Evolutionary conservation across 2,329 filamentous ascomycete species (phyloP).

Genomic region (Paecilomyces niveus): DNA sequence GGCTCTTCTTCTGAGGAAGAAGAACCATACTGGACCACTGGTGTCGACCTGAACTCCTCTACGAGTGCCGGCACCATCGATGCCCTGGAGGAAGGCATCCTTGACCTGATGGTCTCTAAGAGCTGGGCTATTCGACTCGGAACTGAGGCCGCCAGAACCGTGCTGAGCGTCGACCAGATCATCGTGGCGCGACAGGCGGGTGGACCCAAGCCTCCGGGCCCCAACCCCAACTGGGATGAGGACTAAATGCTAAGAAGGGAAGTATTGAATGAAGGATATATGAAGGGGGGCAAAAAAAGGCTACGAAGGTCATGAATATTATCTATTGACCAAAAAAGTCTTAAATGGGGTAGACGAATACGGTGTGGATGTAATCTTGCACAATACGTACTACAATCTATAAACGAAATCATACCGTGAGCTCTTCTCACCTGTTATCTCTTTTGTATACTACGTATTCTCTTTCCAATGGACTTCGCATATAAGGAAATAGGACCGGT

Average conservation of each 20-base stretch:
- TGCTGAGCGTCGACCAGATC: slow-evolving; percentile 96
- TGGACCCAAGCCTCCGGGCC: slow-evolving; percentile 91
- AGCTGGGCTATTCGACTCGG: slow-evolving; percentile 96
- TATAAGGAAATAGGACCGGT: neutral
- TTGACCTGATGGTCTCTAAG: slow-evolving; percentile 88
- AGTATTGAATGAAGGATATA: neutral
- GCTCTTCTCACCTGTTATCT: neutral
- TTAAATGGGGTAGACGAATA: neutral
- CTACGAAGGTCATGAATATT: neutral
- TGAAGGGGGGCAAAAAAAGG: neutral
- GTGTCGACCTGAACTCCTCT: slow-evolving; percentile 88
- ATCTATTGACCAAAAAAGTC: neutral
- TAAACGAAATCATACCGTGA: neutral
- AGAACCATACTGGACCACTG: slow-evolving; percentile 79
- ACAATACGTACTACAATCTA: neutral
- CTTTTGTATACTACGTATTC: too few species aligned
- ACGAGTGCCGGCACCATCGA: slow-evolving; percentile 76
- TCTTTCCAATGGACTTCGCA: neutral
- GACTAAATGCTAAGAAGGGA: slow-evolving; percentile 37
- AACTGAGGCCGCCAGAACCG: slow-evolving; percentile 87
- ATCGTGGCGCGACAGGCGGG: slow-evolving; percentile 97
- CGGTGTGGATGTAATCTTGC: neutral
- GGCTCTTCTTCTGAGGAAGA: slow-evolving; percentile 46
- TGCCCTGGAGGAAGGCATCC: slow-evolving; percentile 77
- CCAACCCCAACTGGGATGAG: slow-evolving; percentile 74